These are phyloP conservation scores for Priceomyces carsonii DNA, from an alignment of 805 yeast species.

Conservation along the genomic window DNA sequence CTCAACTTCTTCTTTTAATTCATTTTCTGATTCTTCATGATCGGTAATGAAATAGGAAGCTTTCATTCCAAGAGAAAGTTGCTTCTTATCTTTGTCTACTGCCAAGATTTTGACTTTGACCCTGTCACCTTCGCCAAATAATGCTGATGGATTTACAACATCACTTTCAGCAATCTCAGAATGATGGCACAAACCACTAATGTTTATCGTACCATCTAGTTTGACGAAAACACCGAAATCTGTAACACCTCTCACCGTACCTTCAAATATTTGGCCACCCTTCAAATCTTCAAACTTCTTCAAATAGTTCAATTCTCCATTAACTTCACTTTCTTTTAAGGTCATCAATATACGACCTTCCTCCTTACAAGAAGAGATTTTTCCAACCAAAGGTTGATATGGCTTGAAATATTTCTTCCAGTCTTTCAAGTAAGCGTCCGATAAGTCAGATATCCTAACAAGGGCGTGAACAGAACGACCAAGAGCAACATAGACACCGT, in stretches of 20 bases:
- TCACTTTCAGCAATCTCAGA: conserved; percentile 77
- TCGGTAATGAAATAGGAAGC: conserved; percentile 74
- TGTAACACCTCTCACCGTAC: conserved; percentile 71
- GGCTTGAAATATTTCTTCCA: conserved; percentile 80
- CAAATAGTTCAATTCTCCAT: conserved; percentile 61
- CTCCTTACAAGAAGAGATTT: conserved; percentile 60
- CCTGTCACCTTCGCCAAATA: conserved; percentile 87
- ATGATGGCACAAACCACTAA: conserved; percentile 86
- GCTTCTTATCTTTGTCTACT: conserved; percentile 64
- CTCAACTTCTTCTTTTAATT: conserved; percentile 24
- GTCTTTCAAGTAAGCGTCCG: conserved; percentile 79
- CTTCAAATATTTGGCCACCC: conserved; percentile 73
- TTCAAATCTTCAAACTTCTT: conserved; percentile 68
- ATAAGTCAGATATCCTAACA: conserved; percentile 76
- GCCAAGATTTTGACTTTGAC: conserved; percentile 81
- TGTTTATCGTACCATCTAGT: conserved; percentile 68
- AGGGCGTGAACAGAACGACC: conserved; percentile 74
- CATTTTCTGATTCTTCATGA: conserved; percentile 26
- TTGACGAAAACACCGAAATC: conserved; percentile 92
- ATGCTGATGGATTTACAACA: conserved; percentile 55
- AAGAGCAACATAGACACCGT: conserved; percentile 76
- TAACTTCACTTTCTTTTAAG: conserved; percentile 75
- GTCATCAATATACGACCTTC: conserved; percentile 73
- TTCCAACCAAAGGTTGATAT: conserved; percentile 75
- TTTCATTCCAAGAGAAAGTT: conserved; percentile 87